Percentiles rank a stretch among this genome's conserved stretches.
Evolutionary conservation across 2,329 filamentous ascomycete genomes (phyloP).

Genomic region (Parastagonospora nodorum): DNA sequence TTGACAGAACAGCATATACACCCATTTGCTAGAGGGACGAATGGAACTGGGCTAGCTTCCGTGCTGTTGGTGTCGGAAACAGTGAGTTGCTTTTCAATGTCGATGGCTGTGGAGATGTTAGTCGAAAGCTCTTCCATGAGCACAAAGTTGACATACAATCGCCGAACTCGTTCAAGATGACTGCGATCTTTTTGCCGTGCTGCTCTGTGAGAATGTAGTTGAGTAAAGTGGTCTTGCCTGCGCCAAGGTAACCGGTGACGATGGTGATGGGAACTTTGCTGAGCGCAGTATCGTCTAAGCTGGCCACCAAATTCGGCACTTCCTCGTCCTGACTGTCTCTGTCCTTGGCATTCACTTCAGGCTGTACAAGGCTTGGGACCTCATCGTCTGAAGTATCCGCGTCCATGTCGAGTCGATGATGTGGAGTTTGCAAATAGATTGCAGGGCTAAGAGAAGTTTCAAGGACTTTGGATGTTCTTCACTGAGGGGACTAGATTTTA

Average conservation of each 20-base stretch:
- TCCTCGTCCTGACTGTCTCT: constrained; percentile 29
- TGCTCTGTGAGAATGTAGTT: constrained; percentile 95
- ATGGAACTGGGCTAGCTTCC: constrained; percentile 50
- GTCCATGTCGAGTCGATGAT: constrained; percentile 13
- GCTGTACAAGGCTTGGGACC: constrained; percentile 61
- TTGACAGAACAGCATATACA: constrained; percentile 99
- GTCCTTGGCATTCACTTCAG: constrained; percentile 20
- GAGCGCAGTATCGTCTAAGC: constrained; percentile 54
- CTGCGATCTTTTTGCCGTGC: constrained; percentile 97
- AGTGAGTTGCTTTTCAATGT: constrained; percentile 95
- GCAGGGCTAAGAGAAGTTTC: too few species aligned
- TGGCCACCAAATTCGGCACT: constrained; percentile 27
- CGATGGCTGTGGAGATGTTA: constrained; percentile 65
- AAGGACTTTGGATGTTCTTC: too few species aligned
- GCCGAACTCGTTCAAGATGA: constrained; percentile 81
- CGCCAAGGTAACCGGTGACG: constrained; percentile 89
- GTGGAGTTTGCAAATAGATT: too few species aligned
- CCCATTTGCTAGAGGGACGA: constrained; percentile 94
- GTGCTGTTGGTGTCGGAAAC: constrained; percentile 61
- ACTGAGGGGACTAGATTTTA: too few species aligned
- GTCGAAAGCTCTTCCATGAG: neutral
- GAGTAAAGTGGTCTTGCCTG: constrained; percentile 91
- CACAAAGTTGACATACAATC: constrained; percentile 24
- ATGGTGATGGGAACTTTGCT: constrained; percentile 83
- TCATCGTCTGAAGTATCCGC: constrained; percentile 37